Base-by-base conservation (phyloP, 2,329 filamentous ascomycete genomes). In the Acrocalymma vagum region DNA sequence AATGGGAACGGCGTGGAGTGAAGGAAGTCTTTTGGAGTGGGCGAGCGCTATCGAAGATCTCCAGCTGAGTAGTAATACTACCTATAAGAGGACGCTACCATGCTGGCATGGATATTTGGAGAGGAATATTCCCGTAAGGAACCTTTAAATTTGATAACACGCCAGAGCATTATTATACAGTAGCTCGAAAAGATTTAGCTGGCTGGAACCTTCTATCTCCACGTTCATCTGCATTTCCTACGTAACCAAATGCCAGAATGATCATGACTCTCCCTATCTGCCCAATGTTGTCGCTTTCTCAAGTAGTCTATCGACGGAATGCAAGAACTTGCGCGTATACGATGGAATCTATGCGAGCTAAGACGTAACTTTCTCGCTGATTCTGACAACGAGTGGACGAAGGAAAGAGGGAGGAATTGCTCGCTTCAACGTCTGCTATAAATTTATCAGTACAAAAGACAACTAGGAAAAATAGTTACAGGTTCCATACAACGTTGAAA, bases 1-100 rank as follows among this genome's bases (percentile, higher is more conserved):
- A 9, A 77, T 82, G 72, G 64, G 82, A 36, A 86, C 82, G 1
- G 84, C 83, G 0, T 87, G 79, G 74, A 77, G 72, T 1, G 85
- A 88, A 62, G 69, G 66, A 0, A 71, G 72, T 36, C 65, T 88
- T 43, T 71, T 88, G 35, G 79, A 72, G 58, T 87, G 78, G 71
- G 84, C 65, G 0, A 86, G 67, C 31, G 74, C 74, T 3, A 71
- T 74, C 32, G 73, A 77, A 43, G 70, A 76, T 47, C 22, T 74
- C 22, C 55, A 60, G 38, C 31, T 58, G 2, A 51, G 40, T 24
- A 48, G 41, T 25, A 47, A 45, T 16, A 54, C 48, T 3, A 38
- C 48, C 10, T 17, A 30, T 4, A 61, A 49, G 38, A 50, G 65
- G 18, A 62, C 64, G 16, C 30, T 62, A 38, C 70, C 72, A 10